Evolutionary conservation across 75 land plant species (phyloP).

Genomic region (Selaginella tamariscina): DNA sequence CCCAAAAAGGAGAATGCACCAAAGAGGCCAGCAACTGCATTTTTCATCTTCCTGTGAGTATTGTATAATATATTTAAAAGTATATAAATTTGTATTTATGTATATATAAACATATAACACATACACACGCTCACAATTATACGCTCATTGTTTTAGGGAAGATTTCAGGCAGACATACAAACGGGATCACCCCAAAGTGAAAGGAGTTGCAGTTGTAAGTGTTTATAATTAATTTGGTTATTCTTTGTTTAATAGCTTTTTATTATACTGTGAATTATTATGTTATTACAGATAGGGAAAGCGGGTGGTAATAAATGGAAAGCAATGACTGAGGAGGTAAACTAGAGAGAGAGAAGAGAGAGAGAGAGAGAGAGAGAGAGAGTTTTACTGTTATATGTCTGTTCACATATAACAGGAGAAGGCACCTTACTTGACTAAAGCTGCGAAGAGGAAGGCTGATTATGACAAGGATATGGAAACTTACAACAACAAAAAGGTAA

Average conservation of each 20-base stretch:
- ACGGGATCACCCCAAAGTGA: constrained; percentile 56
- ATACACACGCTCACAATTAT: no score
- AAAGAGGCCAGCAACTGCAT: constrained; percentile 81
- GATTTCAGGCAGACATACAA: constrained; percentile 73
- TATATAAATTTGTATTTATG: neutral
- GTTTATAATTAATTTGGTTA: neutral
- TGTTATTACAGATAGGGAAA: constrained; percentile 53
- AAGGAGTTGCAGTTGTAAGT: constrained; percentile 68
- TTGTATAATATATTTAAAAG: neutral
- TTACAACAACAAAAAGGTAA: constrained; percentile 9
- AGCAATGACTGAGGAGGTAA: constrained; percentile 52
- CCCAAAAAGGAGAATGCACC: constrained; percentile 68
- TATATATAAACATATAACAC: neutral
- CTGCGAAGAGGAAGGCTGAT: neutral
- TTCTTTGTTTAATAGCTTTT: neutral
- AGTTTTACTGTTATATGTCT: neutral
- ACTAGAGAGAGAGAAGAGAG: no score
- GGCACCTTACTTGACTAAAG: constrained; percentile 4
- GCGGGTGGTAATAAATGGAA: constrained; percentile 87
- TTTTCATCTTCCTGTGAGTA: constrained; percentile 74
- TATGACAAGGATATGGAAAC: constrained; percentile 9
- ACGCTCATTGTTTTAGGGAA: no score
- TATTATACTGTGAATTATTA: neutral
- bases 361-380: no score
- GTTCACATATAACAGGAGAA: neutral